phyloP scores from a whole-genome alignment of 768 basidiomycete genomes.

The Boletus tylopilopsis region DNA sequence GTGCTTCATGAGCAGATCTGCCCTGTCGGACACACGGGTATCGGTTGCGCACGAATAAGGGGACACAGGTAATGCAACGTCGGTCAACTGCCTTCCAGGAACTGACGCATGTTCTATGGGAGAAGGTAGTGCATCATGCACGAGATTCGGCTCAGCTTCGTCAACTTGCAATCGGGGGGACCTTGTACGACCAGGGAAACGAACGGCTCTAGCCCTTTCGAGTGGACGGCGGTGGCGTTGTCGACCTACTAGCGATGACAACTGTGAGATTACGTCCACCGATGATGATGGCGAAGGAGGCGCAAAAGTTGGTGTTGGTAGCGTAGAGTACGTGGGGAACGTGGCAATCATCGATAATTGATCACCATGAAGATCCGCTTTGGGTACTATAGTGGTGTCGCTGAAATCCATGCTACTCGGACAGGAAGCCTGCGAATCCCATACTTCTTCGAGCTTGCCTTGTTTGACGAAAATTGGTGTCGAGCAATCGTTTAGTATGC shows the following conservation, averaged over 20 bases:
- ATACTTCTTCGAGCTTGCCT: background rate
- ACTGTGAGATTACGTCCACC: slow-evolving; percentile 20
- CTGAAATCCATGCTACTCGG: slow-evolving; percentile 12
- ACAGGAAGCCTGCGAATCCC: slow-evolving; percentile 15
- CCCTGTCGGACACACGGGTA: background rate
- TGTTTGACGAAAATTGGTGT: background rate
- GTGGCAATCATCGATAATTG: slow-evolving; percentile 14
- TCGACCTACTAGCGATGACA: slow-evolving; percentile 17
- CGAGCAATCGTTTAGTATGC: background rate
- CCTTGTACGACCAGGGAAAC: slow-evolving; percentile 24
- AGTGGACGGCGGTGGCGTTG: slow-evolving; percentile 29
- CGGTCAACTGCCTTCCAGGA: slow-evolving; percentile 14
- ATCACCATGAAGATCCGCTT: slow-evolving; percentile 22
- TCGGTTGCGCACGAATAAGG: slow-evolving; percentile 5
- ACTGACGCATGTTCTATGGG: background rate
- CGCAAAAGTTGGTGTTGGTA: slow-evolving; percentile 26
- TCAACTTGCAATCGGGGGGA: slow-evolving; percentile 21
- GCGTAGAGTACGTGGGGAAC: slow-evolving; percentile 25
- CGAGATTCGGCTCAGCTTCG: slow-evolving; percentile 11
- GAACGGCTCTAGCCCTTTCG: slow-evolving; percentile 31
- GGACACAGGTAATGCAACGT: slow-evolving; percentile 4
- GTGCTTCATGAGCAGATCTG: slow-evolving; percentile 11
- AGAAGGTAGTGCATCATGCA: slow-evolving; percentile 3
- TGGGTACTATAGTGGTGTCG: slow-evolving; percentile 4
- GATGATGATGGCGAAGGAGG: slow-evolving; percentile 30